These are phyloP conservation scores for Sutorius eximius DNA, from an alignment of 1,284 basidiomycete genomes.

Conservation along the genomic window DNA sequence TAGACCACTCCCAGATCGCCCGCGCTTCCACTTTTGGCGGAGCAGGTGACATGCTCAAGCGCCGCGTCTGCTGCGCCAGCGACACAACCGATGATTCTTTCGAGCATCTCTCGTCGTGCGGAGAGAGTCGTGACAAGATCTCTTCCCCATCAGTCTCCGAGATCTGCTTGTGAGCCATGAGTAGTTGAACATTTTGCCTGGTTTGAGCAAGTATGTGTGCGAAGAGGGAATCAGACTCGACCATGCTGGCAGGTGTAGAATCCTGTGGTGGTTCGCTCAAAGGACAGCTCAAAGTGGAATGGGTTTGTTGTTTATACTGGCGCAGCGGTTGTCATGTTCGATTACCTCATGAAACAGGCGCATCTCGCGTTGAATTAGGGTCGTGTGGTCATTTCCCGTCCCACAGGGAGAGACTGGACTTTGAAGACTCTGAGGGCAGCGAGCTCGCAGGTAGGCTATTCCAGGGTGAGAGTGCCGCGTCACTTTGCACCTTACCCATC, in stretches of 20 bases:
- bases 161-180: conserved; percentile 60
- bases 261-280: neutral
- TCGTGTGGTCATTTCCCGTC: neutral
- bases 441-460: neutral
- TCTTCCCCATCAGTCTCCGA: conserved; percentile 52
- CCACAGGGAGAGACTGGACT: neutral
- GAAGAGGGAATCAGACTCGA: conserved; percentile 22
- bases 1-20: conserved; percentile 30
- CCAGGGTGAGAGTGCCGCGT: neutral
- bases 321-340: conserved; percentile 2
- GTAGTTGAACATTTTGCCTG: conserved; percentile 63
- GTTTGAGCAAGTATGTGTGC: conserved; percentile 62
- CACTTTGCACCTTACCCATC: neutral
- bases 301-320: conserved; percentile 17
- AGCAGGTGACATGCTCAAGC: conserved; percentile 26
- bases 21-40: conserved; percentile 31
- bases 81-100: conserved; percentile 20
- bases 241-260: conserved; percentile 18
- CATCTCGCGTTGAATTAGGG: neutral
- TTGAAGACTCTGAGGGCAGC: neutral
- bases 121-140: conserved; percentile 55
- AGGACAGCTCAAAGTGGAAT: neutral
- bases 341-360: conserved; percentile 27
- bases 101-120: conserved; percentile 1
- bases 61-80: conserved; percentile 27